A percentile compares a stretch with the other conserved stretches of the same genome.
Evolutionary conservation across 768 basidiomycete genomes (phyloP).

Genomic region (Gymnopilus junonius): DNA sequence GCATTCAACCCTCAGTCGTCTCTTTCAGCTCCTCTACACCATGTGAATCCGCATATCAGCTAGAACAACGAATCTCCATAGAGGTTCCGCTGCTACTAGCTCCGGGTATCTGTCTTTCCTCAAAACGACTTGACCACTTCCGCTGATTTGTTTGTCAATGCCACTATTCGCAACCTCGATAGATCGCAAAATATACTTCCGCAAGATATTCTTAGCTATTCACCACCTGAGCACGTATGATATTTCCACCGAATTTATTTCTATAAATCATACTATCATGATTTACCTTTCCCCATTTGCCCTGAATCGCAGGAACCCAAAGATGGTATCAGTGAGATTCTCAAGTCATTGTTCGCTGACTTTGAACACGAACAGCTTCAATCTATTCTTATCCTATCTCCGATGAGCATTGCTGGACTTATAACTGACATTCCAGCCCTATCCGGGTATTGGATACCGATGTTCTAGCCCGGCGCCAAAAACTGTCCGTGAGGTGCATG

Average conservation of each 20-base stretch:
- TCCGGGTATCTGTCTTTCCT: slow-evolving; percentile 4
- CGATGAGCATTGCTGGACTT: no score
- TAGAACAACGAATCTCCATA: neutral
- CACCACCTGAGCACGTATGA: neutral
- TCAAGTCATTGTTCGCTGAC: neutral
- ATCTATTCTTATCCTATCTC: neutral
- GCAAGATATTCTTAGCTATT: neutral
- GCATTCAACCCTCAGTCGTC: neutral
- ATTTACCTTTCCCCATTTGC: neutral
- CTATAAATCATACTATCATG: neutral
- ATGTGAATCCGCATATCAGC: neutral
- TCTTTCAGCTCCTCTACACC: neutral
- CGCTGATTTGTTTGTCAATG: slow-evolving; percentile 4
- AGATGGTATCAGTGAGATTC: neutral
- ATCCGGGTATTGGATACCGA: neutral
- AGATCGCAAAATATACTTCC: neutral
- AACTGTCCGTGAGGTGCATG: neutral
- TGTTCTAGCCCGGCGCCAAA: neutral
- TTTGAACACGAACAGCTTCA: neutral
- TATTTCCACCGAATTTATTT: neutral
- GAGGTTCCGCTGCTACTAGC: slow-evolving; percentile 8
- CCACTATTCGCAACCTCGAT: neutral
- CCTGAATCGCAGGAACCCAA: neutral
- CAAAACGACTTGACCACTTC: slow-evolving; percentile 1
- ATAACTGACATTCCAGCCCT: neutral